Base-by-base conservation (phyloP, 2,329 filamentous ascomycete genomes). In the Fusarium miscanthi region DNA sequence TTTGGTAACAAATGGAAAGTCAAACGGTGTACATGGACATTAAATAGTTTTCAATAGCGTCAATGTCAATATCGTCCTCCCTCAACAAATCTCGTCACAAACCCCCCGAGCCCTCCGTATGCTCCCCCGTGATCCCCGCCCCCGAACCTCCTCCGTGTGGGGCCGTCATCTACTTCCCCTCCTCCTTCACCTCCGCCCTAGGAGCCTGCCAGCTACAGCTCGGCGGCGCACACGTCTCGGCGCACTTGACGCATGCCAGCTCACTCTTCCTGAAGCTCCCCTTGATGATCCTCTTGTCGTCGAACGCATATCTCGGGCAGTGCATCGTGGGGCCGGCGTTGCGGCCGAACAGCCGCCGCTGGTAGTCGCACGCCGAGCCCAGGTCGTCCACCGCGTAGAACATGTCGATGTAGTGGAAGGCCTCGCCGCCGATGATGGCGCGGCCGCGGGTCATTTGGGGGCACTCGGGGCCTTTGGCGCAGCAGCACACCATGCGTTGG, bases 291-390 rank as follows among this genome's bases (percentile, higher is more conserved):
- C 76, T 66, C 53, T 77, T 77, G n/a, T 73, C 73, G 61, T 77
- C 76, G 16, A 77, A 77, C 3, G 73, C 69, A 59, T 76, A 78
- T 17, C 76, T 70, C 30, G 76, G 76, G 31, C 76, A 78, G 6
- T 59, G 63, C 72, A 74, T 76, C 49, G 76, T 77, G 2, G 76
- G 66, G 10, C 38, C 46, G 1, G 76, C 76, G 45, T 63, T 52
- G 25, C 76, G 74, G 21, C 76, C 76, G 31, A 69, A 74, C n/a
- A 77, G 62, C 30, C 76, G 73, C 19, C 76, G 73, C 62, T 77
- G 76, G 64, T 78, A 77, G 54, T 78, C 76, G 61, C 76, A 78
- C 12, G 76, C 76, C 19, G 76, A 74, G 27, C 76, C 76, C 23
- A 78, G 62, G 65, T 78, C 73, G 63, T 78, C 76, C 37, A 78